Evolutionary conservation across 176 grass and related monocot genomes (phyloP).

Genomic region (Oryza punctata): DNA sequence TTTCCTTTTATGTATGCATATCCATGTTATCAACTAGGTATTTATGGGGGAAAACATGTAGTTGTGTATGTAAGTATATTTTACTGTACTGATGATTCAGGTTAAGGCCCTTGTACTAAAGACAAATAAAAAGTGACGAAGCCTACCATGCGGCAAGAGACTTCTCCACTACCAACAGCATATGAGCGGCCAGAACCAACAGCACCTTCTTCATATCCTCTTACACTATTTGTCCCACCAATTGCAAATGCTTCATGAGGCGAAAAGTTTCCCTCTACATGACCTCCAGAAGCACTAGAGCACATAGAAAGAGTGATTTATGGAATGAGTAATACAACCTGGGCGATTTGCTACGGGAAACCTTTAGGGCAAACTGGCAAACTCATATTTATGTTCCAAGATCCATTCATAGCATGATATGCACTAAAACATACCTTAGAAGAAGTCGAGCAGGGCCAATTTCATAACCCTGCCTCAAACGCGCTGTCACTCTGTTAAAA

Average conservation of each 20-base stretch:
- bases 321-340: background rate
- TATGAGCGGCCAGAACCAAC: slow-evolving; percentile 78
- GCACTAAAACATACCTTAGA: slow-evolving; percentile 61
- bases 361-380: slow-evolving; percentile 11
- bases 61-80: slow-evolving; percentile 27
- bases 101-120: background rate
- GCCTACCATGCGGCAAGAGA: slow-evolving; percentile 78
- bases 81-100: slow-evolving; percentile 12
- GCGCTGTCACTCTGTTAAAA: slow-evolving; percentile 83
- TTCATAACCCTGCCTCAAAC: slow-evolving; percentile 69
- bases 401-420: background rate
- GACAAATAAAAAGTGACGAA: background rate
- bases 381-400: slow-evolving; percentile 15
- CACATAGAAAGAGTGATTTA: slow-evolving; percentile 38
- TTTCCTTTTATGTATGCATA: background rate
- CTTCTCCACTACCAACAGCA: slow-evolving; percentile 85
- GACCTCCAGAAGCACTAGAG: slow-evolving; percentile 83
- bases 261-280: slow-evolving; percentile 85
- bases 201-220: slow-evolving; percentile 95
- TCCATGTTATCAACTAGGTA: background rate
- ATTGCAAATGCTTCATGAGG: slow-evolving; percentile 95
- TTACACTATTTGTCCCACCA: slow-evolving; percentile 93
- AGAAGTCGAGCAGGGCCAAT: slow-evolving; percentile 79
- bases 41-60: background rate
- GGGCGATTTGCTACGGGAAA: slow-evolving; percentile 12